Conservation (phyloP, 108 stramenopile genomes). For the Seminavis robusta region DNA sequence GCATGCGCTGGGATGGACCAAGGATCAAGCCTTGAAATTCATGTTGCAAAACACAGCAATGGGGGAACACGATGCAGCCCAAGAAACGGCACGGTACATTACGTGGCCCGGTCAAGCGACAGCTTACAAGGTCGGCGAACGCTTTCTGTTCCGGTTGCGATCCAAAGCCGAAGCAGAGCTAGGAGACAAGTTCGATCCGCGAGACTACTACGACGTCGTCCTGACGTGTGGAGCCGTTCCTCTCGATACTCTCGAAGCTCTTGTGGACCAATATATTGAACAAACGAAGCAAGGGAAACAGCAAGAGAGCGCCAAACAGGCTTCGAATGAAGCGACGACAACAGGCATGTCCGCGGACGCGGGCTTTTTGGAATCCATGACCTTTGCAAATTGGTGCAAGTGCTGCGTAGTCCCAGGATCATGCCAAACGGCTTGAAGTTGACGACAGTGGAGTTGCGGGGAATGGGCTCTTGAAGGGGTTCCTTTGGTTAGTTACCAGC, state of each 20-base stretch:
- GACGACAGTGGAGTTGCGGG: no score
- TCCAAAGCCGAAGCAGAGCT: slow-evolving; percentile 31
- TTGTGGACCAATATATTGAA: neutral
- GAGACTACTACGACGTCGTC: slow-evolving; percentile 53
- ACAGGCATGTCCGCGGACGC: neutral
- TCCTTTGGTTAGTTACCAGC: no score
- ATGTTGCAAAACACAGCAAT: slow-evolving; percentile 60
- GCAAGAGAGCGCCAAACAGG: no score
- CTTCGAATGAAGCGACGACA: no score
- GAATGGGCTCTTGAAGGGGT: no score
- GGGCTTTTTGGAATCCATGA: slow-evolving; percentile 16
- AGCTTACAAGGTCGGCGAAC: slow-evolving; percentile 63
- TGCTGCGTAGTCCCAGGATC: slow-evolving; percentile 38
- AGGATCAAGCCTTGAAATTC: slow-evolving; percentile 41
- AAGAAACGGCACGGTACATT: slow-evolving; percentile 44
- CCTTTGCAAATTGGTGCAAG: slow-evolving; percentile 54
- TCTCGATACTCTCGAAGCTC: no score
- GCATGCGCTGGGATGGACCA: slow-evolving; percentile 49
- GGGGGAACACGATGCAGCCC: slow-evolving; percentile 54
- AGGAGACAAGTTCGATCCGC: slow-evolving; percentile 32
- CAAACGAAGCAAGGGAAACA: slow-evolving; percentile 3
- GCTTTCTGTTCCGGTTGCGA: slow-evolving; percentile 33
- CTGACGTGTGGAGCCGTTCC: slow-evolving; percentile 48
- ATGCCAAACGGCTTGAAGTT: no score
- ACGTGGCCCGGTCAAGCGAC: slow-evolving; percentile 67